These are phyloP conservation scores for Suhomyces pyralidae DNA, from an alignment of 805 yeast species.

Conservation along the genomic window DNA sequence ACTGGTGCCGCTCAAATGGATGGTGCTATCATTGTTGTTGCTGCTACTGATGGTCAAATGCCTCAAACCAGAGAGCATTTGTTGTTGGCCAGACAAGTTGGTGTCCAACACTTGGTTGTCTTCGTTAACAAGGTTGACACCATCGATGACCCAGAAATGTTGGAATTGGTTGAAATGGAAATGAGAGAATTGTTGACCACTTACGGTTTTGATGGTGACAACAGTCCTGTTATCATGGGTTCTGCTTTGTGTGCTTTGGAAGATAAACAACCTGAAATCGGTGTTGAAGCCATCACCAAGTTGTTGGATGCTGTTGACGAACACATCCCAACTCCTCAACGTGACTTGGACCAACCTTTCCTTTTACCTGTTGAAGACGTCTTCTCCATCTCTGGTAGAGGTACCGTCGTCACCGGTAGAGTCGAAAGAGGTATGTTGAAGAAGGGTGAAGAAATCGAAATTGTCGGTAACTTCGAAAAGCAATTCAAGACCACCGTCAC, in stretches of 20 bases:
- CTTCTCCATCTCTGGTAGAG: slow-evolving; percentile 98
- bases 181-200: slow-evolving; percentile 92
- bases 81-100: slow-evolving; percentile 98
- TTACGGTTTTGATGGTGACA: slow-evolving; percentile 97
- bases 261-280: slow-evolving; percentile 84
- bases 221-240: slow-evolving; percentile 97
- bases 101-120: slow-evolving; percentile 96
- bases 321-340: slow-evolving; percentile 91
- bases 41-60: slow-evolving; percentile 99
- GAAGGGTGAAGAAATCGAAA: slow-evolving; percentile 98
- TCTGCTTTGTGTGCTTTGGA: slow-evolving; percentile 97
- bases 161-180: slow-evolving; percentile 99
- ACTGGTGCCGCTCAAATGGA: slow-evolving; percentile 99
- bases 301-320: slow-evolving; percentile 91
- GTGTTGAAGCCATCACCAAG: slow-evolving; percentile 76
- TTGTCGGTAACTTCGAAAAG: slow-evolving; percentile 85
- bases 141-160: slow-evolving; percentile 97
- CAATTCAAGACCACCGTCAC: slow-evolving; percentile 93
- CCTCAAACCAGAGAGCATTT: slow-evolving; percentile 99
- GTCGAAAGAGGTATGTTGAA: slow-evolving; percentile 97
- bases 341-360: slow-evolving; percentile 96
- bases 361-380: slow-evolving; percentile 96
- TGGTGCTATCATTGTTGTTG: slow-evolving; percentile 98
- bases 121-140: slow-evolving; percentile 98
- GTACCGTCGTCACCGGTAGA: slow-evolving; percentile 98